phyloP scores from a whole-genome alignment of 306 rosid genomes.

The Dalbergia oliveri region DNA sequence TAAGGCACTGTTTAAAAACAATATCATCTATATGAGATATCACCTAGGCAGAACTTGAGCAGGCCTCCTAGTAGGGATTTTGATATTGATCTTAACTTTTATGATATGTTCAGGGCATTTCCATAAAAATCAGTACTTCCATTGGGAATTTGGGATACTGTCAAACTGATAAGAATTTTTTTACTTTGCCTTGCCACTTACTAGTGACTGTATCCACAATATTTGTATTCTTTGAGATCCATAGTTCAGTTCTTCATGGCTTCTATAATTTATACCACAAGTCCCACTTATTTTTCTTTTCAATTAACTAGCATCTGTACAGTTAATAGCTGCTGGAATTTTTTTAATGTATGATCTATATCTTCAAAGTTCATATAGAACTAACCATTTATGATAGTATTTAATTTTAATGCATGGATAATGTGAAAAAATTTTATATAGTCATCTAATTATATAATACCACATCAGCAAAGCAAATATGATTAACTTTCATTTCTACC shows the following conservation, averaged over 20 bases:
- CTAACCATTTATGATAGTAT: neutral
- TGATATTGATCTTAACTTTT: slow-evolving; percentile 1
- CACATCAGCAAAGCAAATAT: too few relatives aligned
- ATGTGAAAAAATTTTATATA: too few relatives aligned
- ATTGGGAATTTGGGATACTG: too few relatives aligned
- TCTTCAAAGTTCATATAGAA: neutral
- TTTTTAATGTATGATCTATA: neutral
- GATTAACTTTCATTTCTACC: too few relatives aligned
- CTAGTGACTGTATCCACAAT: neutral
- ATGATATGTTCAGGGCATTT: neutral
- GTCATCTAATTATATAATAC: too few relatives aligned
- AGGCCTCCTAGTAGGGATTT: neutral
- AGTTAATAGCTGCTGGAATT: neutral
- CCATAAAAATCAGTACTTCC: too few relatives aligned
- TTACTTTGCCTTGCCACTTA: too few relatives aligned
- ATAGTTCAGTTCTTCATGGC: neutral
- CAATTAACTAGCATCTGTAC: neutral
- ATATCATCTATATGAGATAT: neutral
- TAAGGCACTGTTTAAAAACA: neutral
- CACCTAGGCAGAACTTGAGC: neutral
- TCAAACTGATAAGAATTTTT: too few relatives aligned
- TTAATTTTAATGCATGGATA: too few relatives aligned
- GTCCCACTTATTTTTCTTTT: neutral
- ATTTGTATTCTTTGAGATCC: neutral
- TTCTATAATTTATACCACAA: neutral